Conservation (phyloP, 371 early-diverging fungal genomes). For the Blastocladiella emersonii region DNA sequence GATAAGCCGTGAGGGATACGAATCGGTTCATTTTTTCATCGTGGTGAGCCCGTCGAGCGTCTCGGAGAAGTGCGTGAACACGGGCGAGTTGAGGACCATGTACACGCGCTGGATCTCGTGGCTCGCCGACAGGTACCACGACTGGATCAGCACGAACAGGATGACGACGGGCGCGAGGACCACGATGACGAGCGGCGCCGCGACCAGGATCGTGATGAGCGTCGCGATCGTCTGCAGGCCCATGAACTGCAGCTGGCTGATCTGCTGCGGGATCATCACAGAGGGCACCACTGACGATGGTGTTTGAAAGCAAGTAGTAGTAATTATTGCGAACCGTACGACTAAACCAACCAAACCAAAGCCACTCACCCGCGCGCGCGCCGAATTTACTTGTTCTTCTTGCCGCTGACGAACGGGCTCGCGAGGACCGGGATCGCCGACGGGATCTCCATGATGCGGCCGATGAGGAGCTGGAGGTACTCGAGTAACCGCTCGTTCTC, state of each 20-base stretch:
- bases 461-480: background rate
- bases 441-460: background rate
- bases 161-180: slow-evolving; percentile 36
- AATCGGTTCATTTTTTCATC: too few relatives aligned
- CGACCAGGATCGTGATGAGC: slow-evolving; percentile 35
- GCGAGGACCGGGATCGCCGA: slow-evolving; percentile 1
- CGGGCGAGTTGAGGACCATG: slow-evolving; percentile 41
- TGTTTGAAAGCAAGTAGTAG: too few relatives aligned
- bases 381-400: too few relatives aligned
- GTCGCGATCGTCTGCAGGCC: slow-evolving; percentile 21
- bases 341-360: too few relatives aligned
- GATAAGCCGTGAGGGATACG: too few relatives aligned
- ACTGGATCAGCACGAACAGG: slow-evolving; percentile 48
- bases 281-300: too few relatives aligned
- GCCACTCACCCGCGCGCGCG: too few relatives aligned
- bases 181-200: slow-evolving; percentile 44
- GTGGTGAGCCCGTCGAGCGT: slow-evolving; percentile 54
- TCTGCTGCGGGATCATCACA: background rate
- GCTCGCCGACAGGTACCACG: slow-evolving; percentile 52
- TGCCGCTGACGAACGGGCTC: background rate
- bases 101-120: slow-evolving; percentile 68
- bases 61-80: slow-evolving; percentile 56
- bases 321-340: too few relatives aligned
- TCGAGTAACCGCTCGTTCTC: slow-evolving; percentile 4
- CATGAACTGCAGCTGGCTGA: background rate